These are phyloP conservation scores for Ceratobasidium sp. DNA, from an alignment of 1,284 basidiomycete species.

Conservation along the genomic window DNA sequence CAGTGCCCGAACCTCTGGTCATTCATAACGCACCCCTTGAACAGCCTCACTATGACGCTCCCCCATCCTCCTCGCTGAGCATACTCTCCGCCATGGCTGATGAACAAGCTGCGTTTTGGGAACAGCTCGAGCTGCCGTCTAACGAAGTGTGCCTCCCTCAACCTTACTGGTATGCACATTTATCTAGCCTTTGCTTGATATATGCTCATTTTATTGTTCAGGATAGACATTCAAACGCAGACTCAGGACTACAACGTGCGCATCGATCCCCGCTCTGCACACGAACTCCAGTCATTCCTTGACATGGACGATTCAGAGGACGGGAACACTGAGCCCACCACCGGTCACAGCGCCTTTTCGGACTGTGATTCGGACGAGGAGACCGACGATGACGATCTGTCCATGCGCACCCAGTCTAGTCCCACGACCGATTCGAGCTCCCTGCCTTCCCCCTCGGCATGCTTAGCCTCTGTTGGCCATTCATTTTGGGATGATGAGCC, in stretches of 20 bases:
- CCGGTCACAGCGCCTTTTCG: constrained; percentile 35
- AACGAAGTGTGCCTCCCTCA: background rate
- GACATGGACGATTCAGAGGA: constrained; percentile 30
- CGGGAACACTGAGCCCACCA: constrained; percentile 1
- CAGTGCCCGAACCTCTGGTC: constrained; percentile 8
- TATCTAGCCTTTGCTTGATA: background rate
- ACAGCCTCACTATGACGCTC: constrained; percentile 7
- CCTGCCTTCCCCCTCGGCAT: constrained; percentile 10
- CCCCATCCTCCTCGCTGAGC: constrained; percentile 25
- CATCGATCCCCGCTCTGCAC: background rate
- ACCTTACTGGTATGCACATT: constrained; percentile 4
- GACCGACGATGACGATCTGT: constrained; percentile 11
- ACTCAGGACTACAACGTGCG: constrained; percentile 12
- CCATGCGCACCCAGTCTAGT: constrained; percentile 8
- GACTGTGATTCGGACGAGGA: constrained; percentile 30
- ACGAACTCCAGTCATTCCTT: constrained; percentile 25
- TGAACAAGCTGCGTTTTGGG: constrained; percentile 30
- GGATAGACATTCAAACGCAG: constrained; percentile 27
- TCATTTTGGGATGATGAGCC: constrained; percentile 23
- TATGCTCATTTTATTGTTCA: constrained; percentile 15
- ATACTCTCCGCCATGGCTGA: constrained; percentile 35
- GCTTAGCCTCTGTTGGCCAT: constrained; percentile 15
- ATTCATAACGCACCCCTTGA: constrained; percentile 26
- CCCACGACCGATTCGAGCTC: constrained; percentile 18
- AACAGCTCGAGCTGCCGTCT: constrained; percentile 14